Evolutionary conservation across 2,329 filamentous ascomycete species (phyloP), one percentile per base, ranked within the genome.

Genomic region (Pseudofabraea citricarpa): DNA sequence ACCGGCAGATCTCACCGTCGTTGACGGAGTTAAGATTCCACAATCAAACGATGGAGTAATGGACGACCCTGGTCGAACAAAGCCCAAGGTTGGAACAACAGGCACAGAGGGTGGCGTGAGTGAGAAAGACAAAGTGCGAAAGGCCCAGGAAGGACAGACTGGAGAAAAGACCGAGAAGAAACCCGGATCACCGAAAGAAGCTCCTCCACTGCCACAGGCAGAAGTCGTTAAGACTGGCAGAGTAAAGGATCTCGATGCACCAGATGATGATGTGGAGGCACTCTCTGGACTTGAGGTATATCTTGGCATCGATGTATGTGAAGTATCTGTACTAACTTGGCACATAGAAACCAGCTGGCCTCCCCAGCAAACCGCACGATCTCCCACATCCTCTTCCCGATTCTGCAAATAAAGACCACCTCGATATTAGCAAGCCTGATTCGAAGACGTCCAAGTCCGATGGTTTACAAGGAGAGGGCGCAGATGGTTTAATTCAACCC

Each of bases 41-140:
- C 71, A 80, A 51, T 71, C 69, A 48, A 82, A 83, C 54, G 81
- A 95, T 61, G 89, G 90, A 31, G 89, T 96, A 46, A 96, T 96
- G 91, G 87, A 95, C 59, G 90, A 96, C 64, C 87, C 85, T 50
- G 77, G 86, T 60, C 75, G 89, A 52, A 68, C 76, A 27, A 75
- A 79, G 31, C 88, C 90, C 4, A 90, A 90, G 61, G 77, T 90
- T 62, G 91, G 90, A 36, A 94, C 88, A 2, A 87, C 85, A 4
- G 91, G 91, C 29, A 95, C 87, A 2, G 87, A 90, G 59, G 90
- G 90, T 10, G 90, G 91, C 41, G 87, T 97, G 24, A 89, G 85
- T 20, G 86, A 90, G 61, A 95, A 94, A 66, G 81, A 82, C 54
- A 93, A 89, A 69, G 83, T 81, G 38, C 77, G 79, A 48, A 83